Evolutionary conservation across 2,329 filamentous ascomycete genomes (phyloP), one percentile per base, ranked within the genome.

Genomic region (Dactylellina leptospora): DNA sequence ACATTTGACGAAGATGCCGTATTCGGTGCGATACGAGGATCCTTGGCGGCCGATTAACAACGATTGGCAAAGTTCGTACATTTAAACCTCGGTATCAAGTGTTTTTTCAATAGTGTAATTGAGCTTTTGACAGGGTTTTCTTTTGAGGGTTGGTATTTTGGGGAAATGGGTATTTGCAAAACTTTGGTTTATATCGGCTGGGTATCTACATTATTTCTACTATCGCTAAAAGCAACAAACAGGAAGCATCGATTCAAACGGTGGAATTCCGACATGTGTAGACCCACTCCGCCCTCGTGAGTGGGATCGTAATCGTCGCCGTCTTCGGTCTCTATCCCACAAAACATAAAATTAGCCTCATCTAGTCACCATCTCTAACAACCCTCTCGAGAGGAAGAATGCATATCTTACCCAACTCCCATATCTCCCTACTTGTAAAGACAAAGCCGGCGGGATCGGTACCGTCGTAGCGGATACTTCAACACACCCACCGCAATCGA

Each of bases 261-360:
- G n/a, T n/a, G n/a, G n/a, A n/a, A n/a, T 11, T 40, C 36, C 36
- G 36, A 40, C 48, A 53, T 3, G 30, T 20, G 10, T 53, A 53
- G 4, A 11, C 5, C 10, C 25, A 53, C 18, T 53, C 48, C 6
- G 28, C 48, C 25, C 23, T 53, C 16, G 48, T 53, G 20, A 38
- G 10, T 8, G 48, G 48, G 11, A 53, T 36, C 18, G 48, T 53
- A 13, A 53, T 30, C 16, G 48, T 53, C 5, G 25, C 2, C 1
- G 48, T 53, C 18, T 51, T 51, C 16, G n/a, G 27, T 18, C 5
- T n/a, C 47, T 51, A 30, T 30, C 16, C 47, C 9, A n/a, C n/a
- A n/a, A 40, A 4, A n/a, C 36, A 45, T 18, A 3, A 45, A 2
- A 20, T 20, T 22, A 45, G n/a, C 6, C 20, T 20, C 40, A 18